These are phyloP conservation scores for Gillenia trifoliata DNA, from an alignment of 306 rosid genomes.

Conservation along the genomic window DNA sequence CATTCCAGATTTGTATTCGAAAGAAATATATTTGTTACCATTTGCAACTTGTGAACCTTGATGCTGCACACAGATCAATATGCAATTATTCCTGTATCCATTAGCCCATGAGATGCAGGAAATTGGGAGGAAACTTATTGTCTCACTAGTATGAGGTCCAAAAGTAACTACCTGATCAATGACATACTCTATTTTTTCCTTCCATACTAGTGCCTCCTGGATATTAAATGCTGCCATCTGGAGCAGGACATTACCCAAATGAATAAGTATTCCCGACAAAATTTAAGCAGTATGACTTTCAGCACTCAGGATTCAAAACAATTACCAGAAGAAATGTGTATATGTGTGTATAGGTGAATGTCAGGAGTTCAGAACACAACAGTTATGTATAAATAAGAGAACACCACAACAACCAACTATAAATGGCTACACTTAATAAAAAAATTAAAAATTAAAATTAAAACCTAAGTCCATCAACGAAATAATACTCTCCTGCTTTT, in stretches of 20 bases:
- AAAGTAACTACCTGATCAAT: slow-evolving; percentile 77
- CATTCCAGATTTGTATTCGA: slow-evolving; percentile 98
- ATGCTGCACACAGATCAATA: slow-evolving; percentile 64
- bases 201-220: slow-evolving; percentile 96
- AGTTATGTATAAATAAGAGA: not conserved
- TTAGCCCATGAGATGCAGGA: slow-evolving; percentile 10
- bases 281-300: not conserved
- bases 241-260: slow-evolving; percentile 20
- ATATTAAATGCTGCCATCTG: slow-evolving; percentile 99
- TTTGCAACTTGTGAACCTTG: slow-evolving; percentile 85
- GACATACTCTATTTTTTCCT: slow-evolving; percentile 81
- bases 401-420: not conserved
- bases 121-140: not conserved
- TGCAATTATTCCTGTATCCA: slow-evolving; percentile 13
- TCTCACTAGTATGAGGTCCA: not conserved
- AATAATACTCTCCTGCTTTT: not conserved
- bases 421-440: not conserved
- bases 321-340: not conserved
- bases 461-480: too few species aligned
- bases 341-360: not conserved
- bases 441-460: not conserved
- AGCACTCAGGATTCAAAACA: not conserved
- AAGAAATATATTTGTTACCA: slow-evolving; percentile 90
- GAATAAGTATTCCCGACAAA: not conserved
- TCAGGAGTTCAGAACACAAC: not conserved